Evolutionary conservation across 2,329 filamentous ascomycete genomes (phyloP).

Genomic region (Monascus ruber): DNA sequence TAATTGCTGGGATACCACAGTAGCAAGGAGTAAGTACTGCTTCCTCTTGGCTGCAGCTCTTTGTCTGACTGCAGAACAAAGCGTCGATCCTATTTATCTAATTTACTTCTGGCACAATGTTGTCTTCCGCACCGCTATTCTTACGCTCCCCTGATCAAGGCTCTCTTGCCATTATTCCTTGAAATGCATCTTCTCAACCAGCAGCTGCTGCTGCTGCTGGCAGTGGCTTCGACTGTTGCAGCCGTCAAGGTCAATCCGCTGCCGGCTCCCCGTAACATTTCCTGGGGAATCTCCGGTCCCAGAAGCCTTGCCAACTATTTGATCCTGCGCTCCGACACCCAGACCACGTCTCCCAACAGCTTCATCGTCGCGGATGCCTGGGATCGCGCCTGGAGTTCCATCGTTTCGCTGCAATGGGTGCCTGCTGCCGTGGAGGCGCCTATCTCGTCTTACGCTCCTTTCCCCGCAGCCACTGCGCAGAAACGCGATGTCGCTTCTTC

Average conservation of each 20-base stretch:
- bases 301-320: slow-evolving; percentile 30
- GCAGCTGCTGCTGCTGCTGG: slow-evolving; percentile 13
- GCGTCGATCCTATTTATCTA: not conserved
- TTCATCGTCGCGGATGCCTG: slow-evolving; percentile 37
- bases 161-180: not conserved
- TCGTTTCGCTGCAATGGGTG: slow-evolving; percentile 42
- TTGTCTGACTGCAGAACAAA: not conserved
- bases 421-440: slow-evolving; percentile 44
- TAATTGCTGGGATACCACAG: too few species aligned
- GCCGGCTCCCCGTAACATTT: slow-evolving; percentile 42
- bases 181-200: slow-evolving; percentile 16
- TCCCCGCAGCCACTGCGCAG: slow-evolving; percentile 32
- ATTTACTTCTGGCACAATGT: too few species aligned
- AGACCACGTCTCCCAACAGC: slow-evolving; percentile 12
- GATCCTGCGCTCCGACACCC: slow-evolving; percentile 22
- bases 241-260: slow-evolving; percentile 44
- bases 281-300: slow-evolving; percentile 42
- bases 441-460: slow-evolving; percentile 39
- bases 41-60: too few species aligned
- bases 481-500: slow-evolving; percentile 18
- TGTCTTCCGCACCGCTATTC: too few species aligned
- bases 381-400: slow-evolving; percentile 38
- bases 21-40: too few species aligned
- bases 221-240: slow-evolving; percentile 26
- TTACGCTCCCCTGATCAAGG: too few species aligned